Base-by-base conservation (phyloP, 2,329 filamentous ascomycete genomes). In the Catunica adiposa region DNA sequence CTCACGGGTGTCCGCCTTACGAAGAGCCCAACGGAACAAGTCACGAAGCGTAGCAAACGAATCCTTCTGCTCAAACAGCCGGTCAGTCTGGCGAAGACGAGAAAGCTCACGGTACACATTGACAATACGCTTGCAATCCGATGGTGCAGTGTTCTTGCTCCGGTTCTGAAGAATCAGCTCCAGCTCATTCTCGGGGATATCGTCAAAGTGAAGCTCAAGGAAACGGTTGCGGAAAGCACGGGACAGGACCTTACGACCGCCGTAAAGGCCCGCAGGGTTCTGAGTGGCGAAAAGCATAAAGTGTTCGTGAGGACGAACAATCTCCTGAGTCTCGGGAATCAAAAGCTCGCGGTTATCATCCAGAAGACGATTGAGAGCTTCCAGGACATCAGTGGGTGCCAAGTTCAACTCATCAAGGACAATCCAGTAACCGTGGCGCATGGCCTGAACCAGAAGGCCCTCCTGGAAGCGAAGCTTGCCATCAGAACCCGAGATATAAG, bases 231-330 rank as follows among this genome's bases (percentile, higher is more conserved):
- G 82, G 69, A 99, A 98, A 1, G 92, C 92, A 44, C 94, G 79
- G 1, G 92, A 97, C 6, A 99, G 74, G 0, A 87, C 82, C 65
- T 99, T 99, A 62, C 92, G 79, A 15, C 92, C 92, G 58, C 94
- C 94, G 63, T 99, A 99, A 1, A 98, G 71, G 37, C 92, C 92
- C 22, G 94, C 85, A 0, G 92, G 92, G 62, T 99, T 98, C 65
- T 99, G 92, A 0, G 92, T 99, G 1, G 92, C 92, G 64, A 98
- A 98, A 0, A 99, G 78, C 80, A 97, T 95, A 67, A 98, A 98
- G 62, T 94, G 89, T 29, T 88, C 82, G 61, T 98, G 89, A 0
- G 92, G 94, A 31, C 83, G 83, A 42, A 99, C 85, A 37, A 94
- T 74, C 66, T 98, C 89, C 67, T 98, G 92, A 0, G 92, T 97